Evolutionary conservation across 1,139 yeast genomes (phyloP).

Genomic region (Saccharomyces uvarum): DNA sequence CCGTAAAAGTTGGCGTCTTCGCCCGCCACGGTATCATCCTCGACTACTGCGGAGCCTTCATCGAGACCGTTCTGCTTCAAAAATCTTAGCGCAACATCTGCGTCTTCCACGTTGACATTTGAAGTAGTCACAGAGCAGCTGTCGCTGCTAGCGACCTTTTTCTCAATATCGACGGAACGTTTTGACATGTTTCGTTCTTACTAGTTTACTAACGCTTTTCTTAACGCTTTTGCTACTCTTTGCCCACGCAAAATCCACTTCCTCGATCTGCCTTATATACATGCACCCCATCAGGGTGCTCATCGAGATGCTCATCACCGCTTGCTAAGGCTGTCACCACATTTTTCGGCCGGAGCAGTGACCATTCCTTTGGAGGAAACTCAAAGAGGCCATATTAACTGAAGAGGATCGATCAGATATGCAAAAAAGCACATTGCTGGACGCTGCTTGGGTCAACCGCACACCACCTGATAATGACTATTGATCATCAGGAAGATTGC

Average conservation of each 20-base stretch:
- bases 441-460: not conserved
- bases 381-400: not conserved
- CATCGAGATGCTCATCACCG: not conserved
- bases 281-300: not conserved
- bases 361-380: not conserved
- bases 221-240: not conserved
- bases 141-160: not conserved
- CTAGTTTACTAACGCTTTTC: not conserved
- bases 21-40: slow-evolving; percentile 2
- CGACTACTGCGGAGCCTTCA: slow-evolving; percentile 2
- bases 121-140: slow-evolving; percentile 1
- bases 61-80: slow-evolving; percentile 15
- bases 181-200: not conserved
- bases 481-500: not conserved
- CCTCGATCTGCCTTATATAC: not conserved
- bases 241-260: no score
- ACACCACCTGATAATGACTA: not conserved
- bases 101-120: slow-evolving; percentile 10
- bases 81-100: slow-evolving; percentile 26
- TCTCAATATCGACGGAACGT: not conserved
- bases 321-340: not conserved
- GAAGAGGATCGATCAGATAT: not conserved
- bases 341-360: not conserved
- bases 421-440: not conserved
- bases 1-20: slow-evolving; percentile 20